Base-by-base conservation (phyloP, 169 alveolate genomes). In the Pseudocohnilembus persalinus region DNA sequence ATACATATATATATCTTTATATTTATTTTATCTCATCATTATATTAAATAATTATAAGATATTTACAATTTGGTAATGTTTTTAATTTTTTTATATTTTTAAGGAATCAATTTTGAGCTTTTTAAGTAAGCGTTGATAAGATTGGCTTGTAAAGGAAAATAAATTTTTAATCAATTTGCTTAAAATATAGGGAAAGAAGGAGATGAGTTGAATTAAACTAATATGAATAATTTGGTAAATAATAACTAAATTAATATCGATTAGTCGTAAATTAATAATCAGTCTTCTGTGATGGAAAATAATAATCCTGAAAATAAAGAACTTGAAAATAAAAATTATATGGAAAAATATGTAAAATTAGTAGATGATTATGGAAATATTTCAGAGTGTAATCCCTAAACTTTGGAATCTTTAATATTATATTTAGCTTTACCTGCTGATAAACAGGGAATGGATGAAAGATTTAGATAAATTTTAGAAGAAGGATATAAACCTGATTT, bases 371-470 rank as follows among this genome's bases (percentile, higher is more conserved):
- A 86, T 86, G 73, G 83, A 73, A 83, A 77, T 35, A 75, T 86
- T 63, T 74, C 35, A 74, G 90, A 79, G 31, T 63, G 78, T 31
- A 86, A 32, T 31, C 28, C 83, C 26, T 65, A 81, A n/a, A 86
- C 90, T 15, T 31, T 86, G 30, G 87, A 86, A 49, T 81, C 87
- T 29, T 33, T 86, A 6, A 86, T 86, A 0, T 72, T 35, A 20
- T 86, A 86, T 80, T 76, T 86, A n/a, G 90, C 85, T 20, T 35
- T 86, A 31, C 90, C 90, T 73, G 75, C 79, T 25, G 90, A 86
- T 74, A 86, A 86, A 75, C 34, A 72, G 4, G 90, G 90, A 15
- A 81, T 86, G 73, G 83, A 81, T 31, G 83, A 74, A 49, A 74
- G 85, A 27, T 74, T 86, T 6, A 86, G 83, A 72, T 68, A 86